Evolutionary conservation across 768 basidiomycete genomes (phyloP).

Genomic region (Hygrocybe coccinea): DNA sequence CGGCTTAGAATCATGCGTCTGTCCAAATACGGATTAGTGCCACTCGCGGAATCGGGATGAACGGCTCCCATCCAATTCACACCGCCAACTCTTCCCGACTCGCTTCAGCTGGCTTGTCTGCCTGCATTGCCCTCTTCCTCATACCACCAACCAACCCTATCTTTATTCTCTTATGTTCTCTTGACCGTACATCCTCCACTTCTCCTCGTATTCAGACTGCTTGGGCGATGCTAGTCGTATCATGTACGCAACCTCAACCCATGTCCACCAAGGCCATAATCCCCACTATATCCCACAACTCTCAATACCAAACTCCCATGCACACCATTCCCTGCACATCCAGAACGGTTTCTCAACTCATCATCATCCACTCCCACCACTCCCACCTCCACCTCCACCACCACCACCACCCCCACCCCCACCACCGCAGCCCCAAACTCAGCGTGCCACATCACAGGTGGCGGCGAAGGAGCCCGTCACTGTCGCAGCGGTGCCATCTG

Average conservation of each 20-base stretch:
- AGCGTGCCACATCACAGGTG: conserved; percentile 26
- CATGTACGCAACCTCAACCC: conserved; percentile 51
- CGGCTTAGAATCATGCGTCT: background rate
- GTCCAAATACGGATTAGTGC: background rate
- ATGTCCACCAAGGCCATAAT: conserved; percentile 43
- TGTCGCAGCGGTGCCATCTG: conserved; percentile 71
- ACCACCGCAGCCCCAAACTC: conserved; percentile 22
- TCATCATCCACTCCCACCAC: conserved; percentile 24
- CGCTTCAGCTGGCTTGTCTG: too few relatives aligned
- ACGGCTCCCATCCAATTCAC: background rate
- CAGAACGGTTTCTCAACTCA: conserved; percentile 28
- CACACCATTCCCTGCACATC: conserved; percentile 15
- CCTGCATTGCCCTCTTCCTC: background rate
- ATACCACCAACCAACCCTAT: background rate
- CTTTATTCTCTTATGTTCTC: conserved; percentile 12
- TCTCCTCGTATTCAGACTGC: conserved; percentile 24
- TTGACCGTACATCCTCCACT: conserved; percentile 1
- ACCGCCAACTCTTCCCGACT: background rate
- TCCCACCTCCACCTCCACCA: conserved; percentile 14
- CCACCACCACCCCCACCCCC: conserved; percentile 23
- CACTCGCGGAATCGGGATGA: background rate
- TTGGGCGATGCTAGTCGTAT: conserved; percentile 55
- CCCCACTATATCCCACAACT: conserved; percentile 25
- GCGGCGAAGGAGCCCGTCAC: conserved; percentile 55
- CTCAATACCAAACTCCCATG: conserved; percentile 23